Evolutionary conservation across 2,329 filamentous ascomycete genomes (phyloP), one percentile per base, ranked within the genome.

Genomic region (Pezicula radicicola): DNA sequence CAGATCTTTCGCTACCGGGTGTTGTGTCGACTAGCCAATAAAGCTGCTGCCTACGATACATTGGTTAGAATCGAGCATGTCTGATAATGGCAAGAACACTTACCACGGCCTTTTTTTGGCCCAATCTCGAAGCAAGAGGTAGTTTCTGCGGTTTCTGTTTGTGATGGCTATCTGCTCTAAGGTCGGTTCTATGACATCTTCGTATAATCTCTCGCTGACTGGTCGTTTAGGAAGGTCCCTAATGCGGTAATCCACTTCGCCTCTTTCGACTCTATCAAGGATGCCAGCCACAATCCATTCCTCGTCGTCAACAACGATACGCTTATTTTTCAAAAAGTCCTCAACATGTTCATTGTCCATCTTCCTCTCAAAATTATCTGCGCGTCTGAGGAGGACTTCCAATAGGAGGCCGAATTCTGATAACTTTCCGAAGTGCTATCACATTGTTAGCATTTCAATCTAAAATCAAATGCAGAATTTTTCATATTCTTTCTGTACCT

Each of bases 371-470:
- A 60, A 50, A 46, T 67, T 27, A 66, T 67, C 6, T 56, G 61
- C 18, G 45, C 56, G 48, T 52, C 70, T 47, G 50, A 60, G 49
- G 53, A 60, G 19, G 16, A 69, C 3, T 66, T 66, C 3, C 54
- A 57, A 28, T 42, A 50, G 25, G 67, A 69, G 59, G 42, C 41
- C 10, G 12, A 30, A 16, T 46, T 33, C 45, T 27, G 39, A 30
- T 30, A 6, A 5, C 7, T 49, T 28, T 15, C 16, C 42, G 27
- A 50, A 21, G 30, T 45, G 27, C 33, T 43, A n/a, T 6, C 47
- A 16, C 15, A 41, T 15, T 33, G 39, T 49, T 33, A 5, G 35
- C 21, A 27, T 43, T 25, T 27, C 25, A 4, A 25, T 35, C 30
- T 21, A 19, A 19, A 19, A 19, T 3, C 19, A 19, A 19, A 19